Evolutionary conservation across 2,329 filamentous ascomycete genomes (phyloP).

Genomic region (Arthrobotrys musiformis): DNA sequence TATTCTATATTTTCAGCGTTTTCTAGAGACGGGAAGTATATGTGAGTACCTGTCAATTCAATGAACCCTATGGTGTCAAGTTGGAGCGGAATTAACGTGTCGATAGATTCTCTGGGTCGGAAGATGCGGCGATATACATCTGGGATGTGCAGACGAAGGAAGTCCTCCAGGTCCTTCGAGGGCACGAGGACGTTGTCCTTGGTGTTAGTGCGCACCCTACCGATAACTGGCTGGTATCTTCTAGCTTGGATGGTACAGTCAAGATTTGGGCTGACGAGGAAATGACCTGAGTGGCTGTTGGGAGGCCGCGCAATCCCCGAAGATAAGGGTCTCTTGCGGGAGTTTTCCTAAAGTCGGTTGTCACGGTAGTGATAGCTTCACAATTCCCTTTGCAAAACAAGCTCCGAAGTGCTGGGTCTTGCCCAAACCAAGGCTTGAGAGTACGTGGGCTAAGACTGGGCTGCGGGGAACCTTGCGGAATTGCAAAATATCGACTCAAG

Average conservation of each 20-base stretch:
- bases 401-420: conserved; percentile 31
- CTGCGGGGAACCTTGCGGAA: conserved; percentile 20
- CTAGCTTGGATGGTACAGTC: conserved; percentile 72
- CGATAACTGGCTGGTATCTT: conserved; percentile 70
- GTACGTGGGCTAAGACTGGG: conserved; percentile 8
- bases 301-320: background rate
- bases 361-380: background rate
- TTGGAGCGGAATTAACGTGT: conserved; percentile 57
- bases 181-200: conserved; percentile 70
- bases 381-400: conserved; percentile 3
- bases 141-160: conserved; percentile 93
- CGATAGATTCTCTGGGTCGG: conserved; percentile 61
- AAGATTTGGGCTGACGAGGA: conserved; percentile 70
- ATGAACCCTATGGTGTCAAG: background rate
- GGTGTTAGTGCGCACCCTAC: conserved; percentile 71
- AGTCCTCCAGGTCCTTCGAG: conserved; percentile 74
- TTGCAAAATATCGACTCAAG: background rate
- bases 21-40: conserved; percentile 70
- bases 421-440: background rate
- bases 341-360: background rate
- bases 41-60: conserved; percentile 48
- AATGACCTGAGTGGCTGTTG: background rate
- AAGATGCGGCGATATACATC: conserved; percentile 80
- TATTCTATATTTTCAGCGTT: conserved; percentile 79
- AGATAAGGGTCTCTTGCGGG: background rate